phyloP scores from a whole-genome alignment of 148 eudicot species.

The Suaeda aralocaspica region DNA sequence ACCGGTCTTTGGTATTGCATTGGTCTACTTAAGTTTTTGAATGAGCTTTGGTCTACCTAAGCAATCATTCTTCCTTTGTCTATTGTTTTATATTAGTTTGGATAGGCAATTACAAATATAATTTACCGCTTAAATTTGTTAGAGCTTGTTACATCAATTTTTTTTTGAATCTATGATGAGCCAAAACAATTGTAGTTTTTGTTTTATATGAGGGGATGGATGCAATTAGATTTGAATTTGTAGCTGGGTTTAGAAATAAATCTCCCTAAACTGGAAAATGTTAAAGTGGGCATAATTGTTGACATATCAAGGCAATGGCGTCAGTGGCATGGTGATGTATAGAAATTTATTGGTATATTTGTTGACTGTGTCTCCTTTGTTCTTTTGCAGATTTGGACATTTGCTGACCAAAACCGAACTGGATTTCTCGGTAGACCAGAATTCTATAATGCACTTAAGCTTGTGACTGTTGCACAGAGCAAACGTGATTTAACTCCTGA shows the following conservation, averaged over 20 bases:
- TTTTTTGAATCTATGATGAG: too few species aligned
- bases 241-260: neutral
- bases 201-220: neutral
- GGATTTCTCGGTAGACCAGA: slow-evolving; percentile 88
- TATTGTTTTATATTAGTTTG: too few species aligned
- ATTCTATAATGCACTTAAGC: slow-evolving; percentile 91
- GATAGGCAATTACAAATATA: too few species aligned
- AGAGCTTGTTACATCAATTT: neutral
- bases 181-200: too few species aligned
- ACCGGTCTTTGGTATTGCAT: too few species aligned
- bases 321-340: neutral
- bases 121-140: neutral
- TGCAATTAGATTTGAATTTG: neutral
- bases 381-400: slow-evolving; percentile 71
- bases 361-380: slow-evolving; percentile 3
- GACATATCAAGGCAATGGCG: neutral
- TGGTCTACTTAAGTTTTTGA: too few species aligned
- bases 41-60: too few species aligned
- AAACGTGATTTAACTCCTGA: slow-evolving; percentile 83
- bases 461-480: slow-evolving; percentile 93
- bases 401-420: slow-evolving; percentile 72
- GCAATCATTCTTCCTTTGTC: too few species aligned
- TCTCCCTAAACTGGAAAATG: neutral
- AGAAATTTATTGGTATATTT: neutral
- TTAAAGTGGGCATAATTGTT: neutral